phyloP scores from a whole-genome alignment of 805 yeast genomes.

The fission yeast (Schizosaccharomyces pombe) region DNA sequence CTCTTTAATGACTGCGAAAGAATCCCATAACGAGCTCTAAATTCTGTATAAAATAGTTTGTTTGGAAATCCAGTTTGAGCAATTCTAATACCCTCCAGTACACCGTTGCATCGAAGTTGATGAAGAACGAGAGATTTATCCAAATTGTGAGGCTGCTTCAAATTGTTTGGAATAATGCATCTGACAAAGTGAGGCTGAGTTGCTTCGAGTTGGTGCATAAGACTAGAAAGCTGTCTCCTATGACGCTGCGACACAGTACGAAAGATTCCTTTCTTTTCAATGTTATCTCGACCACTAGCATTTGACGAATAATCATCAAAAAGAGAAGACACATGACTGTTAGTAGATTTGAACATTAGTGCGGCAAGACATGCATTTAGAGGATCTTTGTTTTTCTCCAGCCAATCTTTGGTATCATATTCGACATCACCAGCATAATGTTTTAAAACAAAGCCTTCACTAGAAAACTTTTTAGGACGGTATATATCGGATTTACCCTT shows the following conservation, averaged over 20 bases:
- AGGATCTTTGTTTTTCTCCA: constrained; percentile 86
- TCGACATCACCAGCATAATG: constrained; percentile 95
- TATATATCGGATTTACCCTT: constrained; percentile 32
- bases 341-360: constrained; percentile 34
- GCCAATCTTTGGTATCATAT: constrained; percentile 77
- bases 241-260: constrained; percentile 75
- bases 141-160: constrained; percentile 44
- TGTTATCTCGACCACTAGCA: constrained; percentile 8
- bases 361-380: constrained; percentile 49
- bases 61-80: constrained; percentile 96
- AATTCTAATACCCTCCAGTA: constrained; percentile 86
- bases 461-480: constrained; percentile 42
- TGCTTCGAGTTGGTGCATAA: constrained; percentile 47
- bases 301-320: constrained; percentile 18
- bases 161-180: constrained; percentile 74
- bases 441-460: constrained; percentile 46
- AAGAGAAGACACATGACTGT: constrained; percentile 30
- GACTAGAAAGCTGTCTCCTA: constrained; percentile 50
- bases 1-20: constrained; percentile 14
- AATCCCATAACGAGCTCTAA: constrained; percentile 49
- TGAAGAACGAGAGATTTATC: constrained; percentile 59
- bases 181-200: constrained; percentile 95
- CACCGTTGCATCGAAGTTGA: constrained; percentile 91
- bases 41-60: constrained; percentile 61
- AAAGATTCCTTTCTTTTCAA: constrained; percentile 19